Base-by-base conservation (phyloP, 768 basidiomycete species). In the Mycena indigotica region DNA sequence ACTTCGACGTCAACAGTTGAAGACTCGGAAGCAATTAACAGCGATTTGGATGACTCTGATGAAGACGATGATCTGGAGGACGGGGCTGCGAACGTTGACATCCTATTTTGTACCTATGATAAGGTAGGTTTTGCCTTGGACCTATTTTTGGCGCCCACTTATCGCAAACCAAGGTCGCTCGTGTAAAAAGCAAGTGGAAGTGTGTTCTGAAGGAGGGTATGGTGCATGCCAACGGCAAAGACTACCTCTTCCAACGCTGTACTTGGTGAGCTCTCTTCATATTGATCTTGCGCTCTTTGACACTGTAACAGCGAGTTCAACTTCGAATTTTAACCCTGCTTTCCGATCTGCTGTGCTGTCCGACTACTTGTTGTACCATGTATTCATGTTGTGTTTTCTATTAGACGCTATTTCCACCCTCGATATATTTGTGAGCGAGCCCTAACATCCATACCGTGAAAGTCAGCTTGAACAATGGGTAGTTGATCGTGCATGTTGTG, bases 111-210 rank as follows among this genome's bases (percentile, higher is more conserved):
- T 72, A 95, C 95, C 5, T 98, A 97, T 70, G 97, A 99, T 71
- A 98, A 98, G 86, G 96, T 93, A 55, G 38, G 79, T 12, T 19
- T 40, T 55, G 24, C 24, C 51, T 12, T 26, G 55, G n/a, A 60
- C 41, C 24, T 21, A 15, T 25, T 62, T 45, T 17, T 2, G 32
- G 28, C 49, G 55, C 62, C 50, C 17, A 15, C 25, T 35, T 13
- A 35, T 23, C 4, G 40, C 39, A 19, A 55, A 55, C 25, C 28
- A 64, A 98, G 95, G 96, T 98, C 30, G 94, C 95, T 41, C 84
- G 97, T n/a, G 96, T 98, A 24, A 99, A 98, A 77, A 98, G 97
- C 77, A 99, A 98, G 77, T 99, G 97, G 97, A 99, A 98, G 79
- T 95, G 95, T 58, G 87, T 93, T 23, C 81, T 99, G 51, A 97